Evolutionary conservation across 306 rosid species (phyloP).

Genomic region (Hippophae gyantsensis): DNA sequence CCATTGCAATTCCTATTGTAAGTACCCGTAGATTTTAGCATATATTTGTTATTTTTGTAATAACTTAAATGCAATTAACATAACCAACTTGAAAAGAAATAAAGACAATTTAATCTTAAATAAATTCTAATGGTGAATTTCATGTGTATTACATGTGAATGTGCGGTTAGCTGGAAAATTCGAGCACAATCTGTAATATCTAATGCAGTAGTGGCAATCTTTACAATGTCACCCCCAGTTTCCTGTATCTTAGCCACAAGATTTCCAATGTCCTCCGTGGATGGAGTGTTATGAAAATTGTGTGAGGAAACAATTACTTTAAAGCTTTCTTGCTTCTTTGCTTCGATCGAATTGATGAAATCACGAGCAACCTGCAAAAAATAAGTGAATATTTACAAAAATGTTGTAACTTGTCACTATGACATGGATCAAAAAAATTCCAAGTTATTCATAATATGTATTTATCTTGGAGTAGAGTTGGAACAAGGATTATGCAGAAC

Average conservation of each 20-base stretch:
- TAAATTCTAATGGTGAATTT: too few species aligned
- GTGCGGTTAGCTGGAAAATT: slow-evolving; percentile 39
- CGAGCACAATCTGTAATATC: slow-evolving; percentile 57
- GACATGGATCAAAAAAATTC: too few species aligned
- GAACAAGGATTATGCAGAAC: too few species aligned
- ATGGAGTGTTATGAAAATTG: slow-evolving; percentile 48
- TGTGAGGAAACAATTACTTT: slow-evolving; percentile 61
- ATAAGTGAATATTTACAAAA: too few species aligned
- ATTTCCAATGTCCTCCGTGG: slow-evolving; percentile 41
- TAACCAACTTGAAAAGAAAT: too few species aligned
- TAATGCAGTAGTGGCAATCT: slow-evolving; percentile 55
- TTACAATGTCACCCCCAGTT: slow-evolving; percentile 55
- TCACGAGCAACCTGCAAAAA: slow-evolving; percentile 44
- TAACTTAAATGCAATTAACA: not conserved
- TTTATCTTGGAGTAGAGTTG: too few species aligned
- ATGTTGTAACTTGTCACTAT: too few species aligned
- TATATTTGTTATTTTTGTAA: not conserved
- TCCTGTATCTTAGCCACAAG: slow-evolving; percentile 58
- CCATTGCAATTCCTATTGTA: slow-evolving; percentile 57
- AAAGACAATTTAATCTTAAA: too few species aligned
- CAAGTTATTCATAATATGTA: too few species aligned
- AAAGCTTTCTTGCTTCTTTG: slow-evolving; percentile 40
- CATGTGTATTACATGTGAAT: slow-evolving; percentile 33
- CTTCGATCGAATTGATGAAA: slow-evolving; percentile 28
- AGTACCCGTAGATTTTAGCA: slow-evolving; percentile 28